phyloP scores from a whole-genome alignment of 2,329 filamentous ascomycete species.

The Diaporthe caulivora region DNA sequence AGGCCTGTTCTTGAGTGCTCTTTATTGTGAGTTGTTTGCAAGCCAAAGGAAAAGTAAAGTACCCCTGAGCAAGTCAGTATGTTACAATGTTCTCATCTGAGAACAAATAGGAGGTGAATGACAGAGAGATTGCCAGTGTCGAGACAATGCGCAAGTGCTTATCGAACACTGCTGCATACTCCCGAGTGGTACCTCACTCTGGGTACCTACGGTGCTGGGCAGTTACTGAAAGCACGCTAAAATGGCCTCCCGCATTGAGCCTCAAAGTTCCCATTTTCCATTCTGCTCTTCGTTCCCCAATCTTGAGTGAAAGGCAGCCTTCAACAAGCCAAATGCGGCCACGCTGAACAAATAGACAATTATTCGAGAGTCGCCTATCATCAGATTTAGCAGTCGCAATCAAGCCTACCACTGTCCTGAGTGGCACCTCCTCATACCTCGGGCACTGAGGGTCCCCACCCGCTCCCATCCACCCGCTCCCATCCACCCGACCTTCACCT shows the following conservation, averaged over 20 bases:
- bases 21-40: not conserved
- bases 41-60: not conserved
- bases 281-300: not conserved
- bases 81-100: not conserved
- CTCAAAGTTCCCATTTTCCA: conserved; percentile 11
- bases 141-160: conserved; percentile 5
- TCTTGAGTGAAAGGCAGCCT: conserved; percentile 1
- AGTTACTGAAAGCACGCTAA: conserved; percentile 14
- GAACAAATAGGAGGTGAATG: not conserved
- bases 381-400: not conserved
- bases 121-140: not conserved
- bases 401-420: not conserved
- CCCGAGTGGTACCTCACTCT: not conserved
- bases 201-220: not conserved
- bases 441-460: conserved; percentile 25
- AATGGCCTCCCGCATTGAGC: conserved; percentile 20
- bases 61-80: not conserved
- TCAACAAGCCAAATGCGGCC: conserved; percentile 21
- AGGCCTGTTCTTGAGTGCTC: not conserved
- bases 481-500: conserved; percentile 1
- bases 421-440: conserved; percentile 5
- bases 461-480: conserved; percentile 2
- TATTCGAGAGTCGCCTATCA: no score
- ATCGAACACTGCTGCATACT: not conserved
- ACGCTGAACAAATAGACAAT: not conserved